Base-by-base conservation (phyloP, 225 moss, liverwort and hornwort genomes). In the Marchantia polymorpha region DNA sequence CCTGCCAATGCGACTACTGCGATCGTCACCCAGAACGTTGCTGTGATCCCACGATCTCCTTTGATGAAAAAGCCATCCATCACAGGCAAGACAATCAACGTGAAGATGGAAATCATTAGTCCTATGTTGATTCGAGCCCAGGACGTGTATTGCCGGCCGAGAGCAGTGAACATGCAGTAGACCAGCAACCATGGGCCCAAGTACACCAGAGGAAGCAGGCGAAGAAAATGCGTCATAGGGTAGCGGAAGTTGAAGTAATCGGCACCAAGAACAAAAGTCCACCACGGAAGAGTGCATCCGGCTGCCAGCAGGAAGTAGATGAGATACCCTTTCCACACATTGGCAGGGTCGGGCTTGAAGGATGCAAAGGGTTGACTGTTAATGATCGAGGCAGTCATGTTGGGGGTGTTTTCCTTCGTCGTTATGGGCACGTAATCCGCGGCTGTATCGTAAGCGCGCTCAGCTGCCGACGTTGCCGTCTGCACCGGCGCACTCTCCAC, bases 221-320 rank as follows among this genome's bases (percentile, higher is more conserved):
- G 87, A 12, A 87, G 66, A 10, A 82, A 79, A 12, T 84, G 82
- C 20, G 16, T 0, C 29, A 73, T 64, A 7, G 84, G 87, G 47
- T 87, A 87, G 3, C 80, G 82, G 54, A 46, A 74, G 25, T 73
- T 70, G 64, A 87, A 84, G 80, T 87, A 87, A 71, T 87, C 87
- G 12, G 61, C 87, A 15, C 84, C 87, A 14, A 55, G 14, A 20
- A 87, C 58, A 29, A 82, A 80, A 30, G 84, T 15, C 84, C 84
- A 87, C 84, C 84, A 87, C 14, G 84, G 80, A 14, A 82, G 60
- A 52, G 80, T 78, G 64, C 77, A 80, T 15, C 61, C 87, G 47
- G 63, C 68, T 68, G 82, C 68, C 14, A 87, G 55, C 8, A 78
- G 0, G 49, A 74, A 23, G 70, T 82, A 87, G 39, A 87, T 56